Base-by-base conservation (phyloP, 1,139 yeast species). In the Debaryomycetaceae sp. region DNA sequence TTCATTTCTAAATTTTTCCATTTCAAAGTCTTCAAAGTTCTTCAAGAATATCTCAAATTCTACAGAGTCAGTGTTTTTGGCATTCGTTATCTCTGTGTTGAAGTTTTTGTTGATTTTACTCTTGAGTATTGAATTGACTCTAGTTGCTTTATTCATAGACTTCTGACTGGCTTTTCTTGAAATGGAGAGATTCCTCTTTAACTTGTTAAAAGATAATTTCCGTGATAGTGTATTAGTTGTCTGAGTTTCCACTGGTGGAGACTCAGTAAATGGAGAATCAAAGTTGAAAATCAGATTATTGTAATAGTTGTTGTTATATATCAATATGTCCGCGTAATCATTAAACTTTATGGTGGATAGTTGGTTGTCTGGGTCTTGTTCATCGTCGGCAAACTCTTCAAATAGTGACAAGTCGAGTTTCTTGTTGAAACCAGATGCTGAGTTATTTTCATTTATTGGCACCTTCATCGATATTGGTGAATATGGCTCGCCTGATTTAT, bases 41-140 rank as follows among this genome's bases (percentile, higher is more conserved):
- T 39, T 36, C 40, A 55, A 43, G 38, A 56, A 58, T 16, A 44
- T 46, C 18, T 55, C 55, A 29, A 52, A 42, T 28, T 56, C 46
- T 11, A 51, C 31, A 5, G 45, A 35, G 19, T 55, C 60, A 9
- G 52, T 55, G 31, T 44, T 42, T 16, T 41, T 36, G 3, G 50
- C 46, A 28, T 53, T 49, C 8, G 40, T 17, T n/a, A 40, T 39
- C 35, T 60, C 67, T 26, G 44, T 28, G 34, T 52, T 53, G 42
- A 43, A 51, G 44, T 63, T 58, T 17, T 43, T 41, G 34, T 55
- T 54, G n/a, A 51, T 43, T 34, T 52, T 54, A 26, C 50, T 54
- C 38, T 54, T 58, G 35, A 60, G 46, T 7, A 60, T 59, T n/a
- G 63, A 50, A 38, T 46, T 37, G 3, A 38, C 35, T 16, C 24